Percentiles rank a stretch among this genome's conserved stretches.
phyloP scores from a whole-genome alignment of 495 filamentous ascomycete species.

The Aspergillus nidulans region DNA sequence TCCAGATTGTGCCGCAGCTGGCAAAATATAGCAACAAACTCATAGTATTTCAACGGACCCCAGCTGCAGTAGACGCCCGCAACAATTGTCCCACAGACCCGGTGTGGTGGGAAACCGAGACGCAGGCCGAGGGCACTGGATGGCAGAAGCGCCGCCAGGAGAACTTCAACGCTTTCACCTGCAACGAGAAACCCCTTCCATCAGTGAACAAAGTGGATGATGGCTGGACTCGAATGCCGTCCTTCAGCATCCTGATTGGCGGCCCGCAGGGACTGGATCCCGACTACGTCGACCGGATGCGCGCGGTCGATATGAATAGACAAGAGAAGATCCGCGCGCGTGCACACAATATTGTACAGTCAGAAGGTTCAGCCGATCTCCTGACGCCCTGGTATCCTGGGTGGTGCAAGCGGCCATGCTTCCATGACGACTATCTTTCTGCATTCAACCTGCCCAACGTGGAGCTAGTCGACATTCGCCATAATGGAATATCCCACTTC shows the following conservation, averaged over 20 bases:
- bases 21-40: slow-evolving; percentile 31
- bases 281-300: not conserved
- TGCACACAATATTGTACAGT: slow-evolving; percentile 27
- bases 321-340: slow-evolving; percentile 21
- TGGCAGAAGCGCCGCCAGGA: slow-evolving; percentile 41
- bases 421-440: slow-evolving; percentile 28
- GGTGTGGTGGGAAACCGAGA: not conserved
- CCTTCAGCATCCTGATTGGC: not conserved
- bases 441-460: slow-evolving; percentile 28
- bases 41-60: slow-evolving; percentile 48
- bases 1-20: slow-evolving; percentile 37
- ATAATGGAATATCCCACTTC: slow-evolving; percentile 19
- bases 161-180: slow-evolving; percentile 23
- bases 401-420: slow-evolving; percentile 28
- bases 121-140: slow-evolving; percentile 15
- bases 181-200: not conserved
- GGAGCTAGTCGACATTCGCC: slow-evolving; percentile 28
- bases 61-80: slow-evolving; percentile 45
- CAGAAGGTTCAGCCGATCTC: slow-evolving; percentile 13
- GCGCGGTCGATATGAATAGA: slow-evolving; percentile 10
- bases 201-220: slow-evolving; percentile 12
- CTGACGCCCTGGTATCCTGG: slow-evolving; percentile 25
- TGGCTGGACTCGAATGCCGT: slow-evolving; percentile 14
- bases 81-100: slow-evolving; percentile 46
- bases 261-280: not conserved